phyloP scores from a whole-genome alignment of 768 basidiomycete genomes.

The Neoboletus subvelutipes region DNA sequence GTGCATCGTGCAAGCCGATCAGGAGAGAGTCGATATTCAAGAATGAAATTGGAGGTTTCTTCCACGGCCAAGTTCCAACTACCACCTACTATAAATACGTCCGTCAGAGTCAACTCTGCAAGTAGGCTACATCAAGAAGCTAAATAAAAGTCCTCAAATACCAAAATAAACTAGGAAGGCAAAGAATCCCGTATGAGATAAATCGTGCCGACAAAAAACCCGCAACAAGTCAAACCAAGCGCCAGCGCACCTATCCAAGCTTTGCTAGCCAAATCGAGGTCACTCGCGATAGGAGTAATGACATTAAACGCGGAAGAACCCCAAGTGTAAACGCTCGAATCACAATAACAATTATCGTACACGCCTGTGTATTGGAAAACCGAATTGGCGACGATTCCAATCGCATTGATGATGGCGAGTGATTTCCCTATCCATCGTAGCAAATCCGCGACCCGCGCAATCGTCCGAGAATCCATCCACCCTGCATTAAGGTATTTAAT shows the following conservation, averaged over 20 bases:
- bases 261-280: conserved; percentile 25
- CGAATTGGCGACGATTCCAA: conserved; percentile 26
- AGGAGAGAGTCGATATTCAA: too few relatives aligned
- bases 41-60: too few relatives aligned
- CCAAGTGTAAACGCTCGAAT: conserved; percentile 24
- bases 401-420: conserved; percentile 30
- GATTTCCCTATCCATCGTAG: conserved; percentile 29
- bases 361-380: conserved; percentile 31
- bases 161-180: conserved; percentile 1
- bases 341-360: conserved; percentile 32
- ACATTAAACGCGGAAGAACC: conserved; percentile 31
- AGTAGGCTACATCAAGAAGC: too few relatives aligned
- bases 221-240: conserved; percentile 29
- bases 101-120: too few relatives aligned
- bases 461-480: background rate
- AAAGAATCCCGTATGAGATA: conserved; percentile 29
- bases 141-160: background rate
- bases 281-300: conserved; percentile 14
- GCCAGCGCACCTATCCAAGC: conserved; percentile 41
- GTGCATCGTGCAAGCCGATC: too few relatives aligned
- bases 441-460: conserved; percentile 6
- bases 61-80: too few relatives aligned
- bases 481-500: background rate
- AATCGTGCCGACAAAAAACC: conserved; percentile 26
- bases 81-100: too few relatives aligned